A percentile compares a stretch with the other conserved stretches of the same genome.
These are phyloP conservation scores for Terfezia claveryi DNA, from an alignment of 495 filamentous ascomycete genomes.

Conservation along the genomic window DNA sequence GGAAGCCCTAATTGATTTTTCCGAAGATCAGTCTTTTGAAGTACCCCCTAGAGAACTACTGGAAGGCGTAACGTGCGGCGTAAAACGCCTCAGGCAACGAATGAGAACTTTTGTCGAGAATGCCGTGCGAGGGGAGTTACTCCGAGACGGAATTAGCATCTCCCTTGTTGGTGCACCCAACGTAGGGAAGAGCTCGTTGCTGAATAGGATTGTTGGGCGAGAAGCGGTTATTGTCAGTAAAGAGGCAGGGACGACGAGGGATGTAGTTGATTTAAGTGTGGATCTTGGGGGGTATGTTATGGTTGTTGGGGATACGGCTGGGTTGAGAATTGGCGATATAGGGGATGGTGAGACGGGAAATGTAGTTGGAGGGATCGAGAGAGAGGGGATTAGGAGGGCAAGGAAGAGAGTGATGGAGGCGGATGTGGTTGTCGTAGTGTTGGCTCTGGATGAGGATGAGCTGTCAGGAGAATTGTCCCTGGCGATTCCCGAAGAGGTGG, in stretches of 20 bases:
- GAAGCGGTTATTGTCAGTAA: constrained; percentile 86
- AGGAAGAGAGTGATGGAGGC: constrained; percentile 59
- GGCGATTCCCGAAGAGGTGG: constrained; percentile 7
- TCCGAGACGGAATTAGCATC: constrained; percentile 67
- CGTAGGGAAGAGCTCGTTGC: constrained; percentile 79
- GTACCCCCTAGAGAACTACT: constrained; percentile 56
- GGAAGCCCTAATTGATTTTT: constrained; percentile 90
- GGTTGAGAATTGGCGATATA: constrained; percentile 33
- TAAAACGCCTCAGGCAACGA: constrained; percentile 33
- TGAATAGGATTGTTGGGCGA: constrained; percentile 77
- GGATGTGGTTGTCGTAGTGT: constrained; percentile 65
- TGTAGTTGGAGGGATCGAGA: constrained; percentile 32
- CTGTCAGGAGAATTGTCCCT: constrained; percentile 9
- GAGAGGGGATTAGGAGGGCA: constrained; percentile 77
- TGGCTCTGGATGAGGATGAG: constrained; percentile 37
- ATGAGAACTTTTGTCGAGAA: constrained; percentile 49
- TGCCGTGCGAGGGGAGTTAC: constrained; percentile 60
- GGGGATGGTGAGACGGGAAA: constrained; percentile 5
- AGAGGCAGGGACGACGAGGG: constrained; percentile 80
- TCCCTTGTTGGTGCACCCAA: constrained; percentile 81
- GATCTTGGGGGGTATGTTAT: constrained; percentile 80
- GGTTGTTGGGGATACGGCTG: constrained; percentile 79
- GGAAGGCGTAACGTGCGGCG: constrained; percentile 39
- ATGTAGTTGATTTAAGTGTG: constrained; percentile 79
- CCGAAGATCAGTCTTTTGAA: constrained; percentile 92